Evolutionary conservation across 75 land plant genomes (phyloP), one percentile per base, ranked within the genome.

Genomic region (Gnetum montanum): DNA sequence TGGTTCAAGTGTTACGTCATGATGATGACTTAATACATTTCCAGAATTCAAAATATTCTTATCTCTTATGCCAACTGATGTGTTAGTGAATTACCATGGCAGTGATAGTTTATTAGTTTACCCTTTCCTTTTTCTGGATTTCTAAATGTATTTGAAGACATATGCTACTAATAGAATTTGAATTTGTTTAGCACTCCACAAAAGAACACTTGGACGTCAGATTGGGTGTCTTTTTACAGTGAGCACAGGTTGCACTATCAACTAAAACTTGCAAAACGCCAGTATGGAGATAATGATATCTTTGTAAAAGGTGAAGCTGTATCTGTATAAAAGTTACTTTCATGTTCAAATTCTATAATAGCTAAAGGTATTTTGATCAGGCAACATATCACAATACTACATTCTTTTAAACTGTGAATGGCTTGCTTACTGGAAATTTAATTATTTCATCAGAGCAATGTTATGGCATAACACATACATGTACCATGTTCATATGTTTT

Each of bases 211-310:
- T 95, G 99, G 99, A 58, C 81, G 27, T 64, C 74, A n/a, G 88
- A 95, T 43, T 95, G 99, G 99, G 51, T 95, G 40, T 68, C 80
- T 49, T 95, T 95, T 60, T 95, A 69, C 56, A 71, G 73, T 8
- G 88, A 86, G 63, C 85, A 95, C 44, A 75, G 96, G 61, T 68
- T 95, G 67, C 88, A 88, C 41, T 83, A 78, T 57, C 99, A 95
- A 56, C 66, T 95, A 49, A 70, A 81, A 50, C 68, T 90, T 25
- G 84, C 86, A 26, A 20, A 46, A 41, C 45, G 72, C 12, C 84
- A 78, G 43, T 90, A 82, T 62, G 61, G 79, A 6, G 98, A 94
- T 65, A 65, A 78, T 31, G 62, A 57, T 49, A 79, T 95, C 36
- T 83, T 76, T 63, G 83, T 73, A 49, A 89, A 78, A 79, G 99